Base-by-base conservation (phyloP, 371 early-diverging fungal genomes). In the Saksenaea oblongispora region DNA sequence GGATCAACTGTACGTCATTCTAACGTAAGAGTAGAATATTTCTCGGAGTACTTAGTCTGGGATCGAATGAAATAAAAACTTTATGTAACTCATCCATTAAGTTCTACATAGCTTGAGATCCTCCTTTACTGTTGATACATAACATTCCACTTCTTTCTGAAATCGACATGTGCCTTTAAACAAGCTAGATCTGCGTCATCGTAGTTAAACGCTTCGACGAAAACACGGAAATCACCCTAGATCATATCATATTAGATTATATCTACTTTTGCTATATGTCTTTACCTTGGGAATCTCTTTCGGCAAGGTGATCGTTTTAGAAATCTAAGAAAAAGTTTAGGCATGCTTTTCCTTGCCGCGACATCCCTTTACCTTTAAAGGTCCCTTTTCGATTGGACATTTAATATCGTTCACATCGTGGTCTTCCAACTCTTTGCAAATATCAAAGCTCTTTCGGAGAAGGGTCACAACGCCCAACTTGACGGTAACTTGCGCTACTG, bases 371-470 rank as follows among this genome's bases (percentile, higher is more conserved):
- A 67, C 67, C 67, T 62, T 67, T 3, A 67, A 17, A 4, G 34
- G 53, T 5, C 67, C 67, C 1, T 36, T 26, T 26, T 54, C 31
- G 22, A 67, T 44, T 11, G 67, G 67, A 17, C 67, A 67, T 27
- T 67, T 39, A 26, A 62, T n/a, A 35, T 67, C 56, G 26, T 67
- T 44, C 1, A 47, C 84, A 65, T 82, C 76, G 15, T 86, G 63
- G 44, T 86, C 69, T 1, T 74, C 63, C 26, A 59, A 36, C 54
- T 87, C 76, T 5, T 85, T 74, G 59, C 87, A 82, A 62, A 87
- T 76, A 73, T 90, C 82, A 56, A 78, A 68, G 31, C 36, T 61
- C 65, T 82, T 75, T 41, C 71, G 66, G 15, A 82, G 18, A 15
- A 82, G 59, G 39, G 65, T 67, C 1, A 82, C 73, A 35, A 75